Base-by-base conservation (phyloP, 257 asterid genomes). In the Anisodus acutangulus region DNA sequence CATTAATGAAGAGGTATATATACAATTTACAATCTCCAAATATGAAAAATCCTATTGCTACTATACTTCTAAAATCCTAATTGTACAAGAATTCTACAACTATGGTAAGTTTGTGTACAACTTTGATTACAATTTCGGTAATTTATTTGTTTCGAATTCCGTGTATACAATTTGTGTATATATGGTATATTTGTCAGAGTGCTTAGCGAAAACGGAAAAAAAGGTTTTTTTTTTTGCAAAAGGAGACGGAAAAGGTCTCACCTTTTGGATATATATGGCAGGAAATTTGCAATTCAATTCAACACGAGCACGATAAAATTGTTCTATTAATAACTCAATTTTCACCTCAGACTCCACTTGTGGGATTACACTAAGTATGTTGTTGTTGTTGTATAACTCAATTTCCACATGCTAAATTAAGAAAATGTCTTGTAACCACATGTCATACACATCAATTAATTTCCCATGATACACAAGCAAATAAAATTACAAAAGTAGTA, bases 251-350 rank as follows among this genome's bases (percentile, higher is more conserved):
- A 6, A 47, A 74, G 10, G 19, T 51, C 31, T 19, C 43, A 2
- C 62, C 60, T 72, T 47, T 72, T 22, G 41, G 62, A 22, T 49
- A 2, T 5, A 19, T 6, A 76, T 11, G 63, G 60, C 22, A 53
- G 60, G 81, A 76, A 51, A 51, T 13, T 19, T 51, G 26, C 64
- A 53, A n/a, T 76, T 53, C 63, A 51, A 78, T 78, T 78, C 8
- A 26, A 26, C 47, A 53, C 26, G 45, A 78, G 12, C 47, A 53
- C 26, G 81, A 7, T 53, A 78, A 51, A 47, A 54, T 26, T 53
- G 47, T 22, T 22, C 26, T 53, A 53, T 51, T 19, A 76, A 76
- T 26, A 26, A 31, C 13, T 22, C 26, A 22, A 22, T 22, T 22
- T 22, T 0, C 26, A 22, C 26, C 26, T 22, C 26, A 22, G 26